Percentiles rank a stretch among this genome's conserved stretches.
Conservation (phyloP, 768 basidiomycete species). For the Suillus decipiens region DNA sequence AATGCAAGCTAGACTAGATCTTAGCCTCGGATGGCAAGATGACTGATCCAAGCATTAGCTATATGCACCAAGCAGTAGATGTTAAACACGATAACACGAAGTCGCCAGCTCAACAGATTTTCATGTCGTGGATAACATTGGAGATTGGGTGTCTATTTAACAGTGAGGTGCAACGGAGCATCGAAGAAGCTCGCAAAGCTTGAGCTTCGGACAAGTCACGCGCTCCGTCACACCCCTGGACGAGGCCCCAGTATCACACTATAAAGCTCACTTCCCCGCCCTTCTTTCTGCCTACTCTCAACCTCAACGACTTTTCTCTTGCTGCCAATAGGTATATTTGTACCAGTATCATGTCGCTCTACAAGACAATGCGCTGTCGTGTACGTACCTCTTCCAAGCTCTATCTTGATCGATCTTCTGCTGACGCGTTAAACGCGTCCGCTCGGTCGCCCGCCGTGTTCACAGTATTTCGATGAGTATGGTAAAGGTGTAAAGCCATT, state of each 20-base stretch:
- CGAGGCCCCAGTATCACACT: not conserved
- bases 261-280: not conserved
- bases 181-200: slow-evolving; percentile 3
- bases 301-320: not conserved
- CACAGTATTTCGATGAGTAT: slow-evolving; percentile 49
- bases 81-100: not conserved
- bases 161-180: slow-evolving; percentile 7
- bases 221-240: slow-evolving; percentile 3
- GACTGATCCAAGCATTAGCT: not conserved
- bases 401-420: slow-evolving; percentile 12
- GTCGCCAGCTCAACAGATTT: not conserved
- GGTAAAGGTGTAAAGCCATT: slow-evolving; percentile 44
- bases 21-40: not conserved
- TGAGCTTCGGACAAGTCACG: slow-evolving; percentile 4
- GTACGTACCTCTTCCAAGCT: slow-evolving; percentile 30
- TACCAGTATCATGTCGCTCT: slow-evolving; percentile 30
- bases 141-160: not conserved
- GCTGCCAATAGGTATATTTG: not conserved
- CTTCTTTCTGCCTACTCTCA: not conserved
- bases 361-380: slow-evolving; percentile 50
- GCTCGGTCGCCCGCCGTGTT: not conserved
- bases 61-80: not conserved
- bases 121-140: not conserved
- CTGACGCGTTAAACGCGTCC: slow-evolving; percentile 14
- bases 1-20: not conserved